Evolutionary conservation across 768 basidiomycete species (phyloP).

Genomic region (Suillus weaverae): DNA sequence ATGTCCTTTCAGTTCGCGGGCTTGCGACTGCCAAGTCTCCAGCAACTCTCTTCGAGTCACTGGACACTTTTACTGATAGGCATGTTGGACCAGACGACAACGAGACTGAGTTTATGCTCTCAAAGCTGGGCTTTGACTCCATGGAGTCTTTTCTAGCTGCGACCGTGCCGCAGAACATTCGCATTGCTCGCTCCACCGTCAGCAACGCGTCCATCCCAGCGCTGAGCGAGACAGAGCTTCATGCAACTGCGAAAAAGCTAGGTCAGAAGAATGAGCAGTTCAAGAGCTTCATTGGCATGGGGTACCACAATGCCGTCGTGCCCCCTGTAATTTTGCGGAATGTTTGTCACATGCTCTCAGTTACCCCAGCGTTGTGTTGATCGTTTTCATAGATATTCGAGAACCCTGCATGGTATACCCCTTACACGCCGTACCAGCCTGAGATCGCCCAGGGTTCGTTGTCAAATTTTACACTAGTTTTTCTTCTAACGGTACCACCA

Average conservation of each 20-base stretch:
- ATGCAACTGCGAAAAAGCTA: conserved; percentile 69
- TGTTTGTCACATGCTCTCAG: conserved; percentile 42
- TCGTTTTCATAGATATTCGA: conserved; percentile 67
- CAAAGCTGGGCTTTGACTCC: conserved; percentile 76
- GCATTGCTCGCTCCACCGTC: conserved; percentile 60
- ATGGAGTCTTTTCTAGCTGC: conserved; percentile 87
- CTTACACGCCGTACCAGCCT: conserved; percentile 94
- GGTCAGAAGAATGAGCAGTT: conserved; percentile 78
- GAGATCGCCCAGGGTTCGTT: conserved; percentile 93
- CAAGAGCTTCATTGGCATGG: conserved; percentile 98
- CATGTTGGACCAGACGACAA: conserved; percentile 89
- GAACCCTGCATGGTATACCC: conserved; percentile 98
- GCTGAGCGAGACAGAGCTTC: conserved; percentile 85
- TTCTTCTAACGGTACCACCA: conserved; percentile 32
- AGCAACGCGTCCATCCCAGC: conserved; percentile 69
- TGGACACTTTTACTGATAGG: conserved; percentile 88
- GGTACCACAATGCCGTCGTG: conserved; percentile 92
- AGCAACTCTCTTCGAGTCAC: conserved; percentile 70
- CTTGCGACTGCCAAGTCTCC: conserved; percentile 65
- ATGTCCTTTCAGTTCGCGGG: conserved; percentile 32
- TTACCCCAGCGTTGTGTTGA: conserved; percentile 9
- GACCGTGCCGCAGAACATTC: conserved; percentile 79
- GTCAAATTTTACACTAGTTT: conserved; percentile 3
- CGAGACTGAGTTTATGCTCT: conserved; percentile 84
- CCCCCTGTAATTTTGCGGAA: conserved; percentile 96